Evolutionary conservation across 202 grass and related monocot species (phyloP), one percentile per base, ranked within the genome.

Genomic region (Panicum hallii): DNA sequence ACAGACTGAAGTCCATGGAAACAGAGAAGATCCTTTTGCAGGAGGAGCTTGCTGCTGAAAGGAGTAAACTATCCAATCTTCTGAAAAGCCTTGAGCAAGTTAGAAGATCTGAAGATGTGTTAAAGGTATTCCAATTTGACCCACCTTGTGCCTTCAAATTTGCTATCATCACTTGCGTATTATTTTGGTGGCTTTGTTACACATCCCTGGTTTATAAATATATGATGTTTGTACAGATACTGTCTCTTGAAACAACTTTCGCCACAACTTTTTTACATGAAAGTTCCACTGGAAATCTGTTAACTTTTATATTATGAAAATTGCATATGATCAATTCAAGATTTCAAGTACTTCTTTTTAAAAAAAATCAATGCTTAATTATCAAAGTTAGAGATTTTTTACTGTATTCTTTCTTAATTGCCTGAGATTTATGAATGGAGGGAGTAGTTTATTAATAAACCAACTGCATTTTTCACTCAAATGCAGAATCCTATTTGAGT

Each of bases 21-120:
- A 47, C 55, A 78, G 65, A 88, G 65, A 88, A 88, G 74, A 65
- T 72, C 53, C 46, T 78, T 83, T 56, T 88, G 79, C 73, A 83
- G 80, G 74, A 78, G 65, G 66, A 88, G 54, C 67, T 83, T 88
- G 73, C 47, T 56, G 55, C 73, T 88, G 80, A 72, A 83, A 83
- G 46, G 65, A 78, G 17, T 78, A 83, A 78, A 46, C 38, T 83
- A 30, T 62, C 34, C 34, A 83, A 77, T 9, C 55, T 88, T 78
- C 73, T 72, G 45, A 47, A 78, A 83, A 83, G 40, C 78, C 74
- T 83, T 72, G 74, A 88, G 56, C 57, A 78, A 55, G 66, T 36
- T 72, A 71, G 76, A 72, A 14, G 74, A 83, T 71, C 45, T 72
- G 67, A 78, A 54, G 3, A 55, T 77, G 0, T 19, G 13, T 55